A percentile compares a stretch with the other conserved stretches of the same genome.
These are phyloP conservation scores for Ensete ventricosum DNA, from an alignment of 176 grass and related monocot species.

Conservation along the genomic window DNA sequence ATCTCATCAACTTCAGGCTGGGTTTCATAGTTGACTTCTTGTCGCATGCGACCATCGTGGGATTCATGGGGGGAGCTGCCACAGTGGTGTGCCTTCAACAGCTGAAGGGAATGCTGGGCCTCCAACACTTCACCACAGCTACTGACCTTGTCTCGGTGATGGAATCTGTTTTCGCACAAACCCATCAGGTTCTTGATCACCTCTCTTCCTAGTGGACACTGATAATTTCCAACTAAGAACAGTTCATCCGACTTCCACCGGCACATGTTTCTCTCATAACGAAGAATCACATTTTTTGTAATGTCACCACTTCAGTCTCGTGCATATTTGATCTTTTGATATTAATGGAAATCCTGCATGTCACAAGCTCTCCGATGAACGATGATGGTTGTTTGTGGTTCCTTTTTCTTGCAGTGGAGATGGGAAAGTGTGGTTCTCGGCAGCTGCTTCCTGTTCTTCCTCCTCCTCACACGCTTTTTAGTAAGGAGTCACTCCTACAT, in stretches of 20 bases:
- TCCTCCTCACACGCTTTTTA: slow-evolving; percentile 5
- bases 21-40: slow-evolving; percentile 10
- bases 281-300: no score
- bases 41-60: slow-evolving; percentile 2
- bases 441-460: slow-evolving; percentile 14
- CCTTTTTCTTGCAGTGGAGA: neutral
- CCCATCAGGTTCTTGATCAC: neutral
- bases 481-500: neutral
- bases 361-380: neutral
- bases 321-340: neutral
- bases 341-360: neutral
- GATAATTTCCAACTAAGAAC: no score
- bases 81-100: slow-evolving; percentile 10
- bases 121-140: slow-evolving; percentile 4
- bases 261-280: no score
- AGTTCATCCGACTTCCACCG: no score
- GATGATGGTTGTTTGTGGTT: neutral
- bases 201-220: no score
- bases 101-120: slow-evolving; percentile 8
- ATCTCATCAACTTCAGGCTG: neutral
- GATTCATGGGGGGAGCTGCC: slow-evolving; percentile 5
- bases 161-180: slow-evolving; percentile 8
- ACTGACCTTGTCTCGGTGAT: slow-evolving; percentile 4
- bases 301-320: no score
- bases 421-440: slow-evolving; percentile 12